Percentiles rank a stretch among this genome's conserved stretches.
Evolutionary conservation across 1,139 yeast genomes (phyloP).

Genomic region (Scheffersomyces segobiensis): DNA sequence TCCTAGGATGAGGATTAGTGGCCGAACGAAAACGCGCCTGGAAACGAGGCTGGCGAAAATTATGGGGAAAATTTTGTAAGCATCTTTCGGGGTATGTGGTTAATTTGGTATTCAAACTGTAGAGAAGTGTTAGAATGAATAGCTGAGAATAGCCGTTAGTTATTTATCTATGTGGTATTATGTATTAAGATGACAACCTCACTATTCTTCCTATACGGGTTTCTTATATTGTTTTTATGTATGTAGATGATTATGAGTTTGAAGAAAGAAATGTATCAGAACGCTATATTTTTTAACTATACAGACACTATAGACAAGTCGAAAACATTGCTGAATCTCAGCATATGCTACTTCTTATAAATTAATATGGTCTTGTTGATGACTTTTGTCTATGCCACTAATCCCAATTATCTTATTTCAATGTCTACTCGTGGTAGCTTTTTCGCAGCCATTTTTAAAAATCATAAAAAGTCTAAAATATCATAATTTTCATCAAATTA

Average conservation of each 20-base stretch:
- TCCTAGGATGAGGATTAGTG: neutral
- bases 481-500: neutral
- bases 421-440: too few relatives aligned
- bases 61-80: neutral
- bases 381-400: too few relatives aligned
- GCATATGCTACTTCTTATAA: too few relatives aligned
- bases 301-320: too few relatives aligned
- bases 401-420: too few relatives aligned
- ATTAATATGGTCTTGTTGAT: too few relatives aligned
- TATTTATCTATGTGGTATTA: neutral
- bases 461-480: neutral
- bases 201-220: too few relatives aligned
- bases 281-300: too few relatives aligned
- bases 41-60: neutral
- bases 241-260: too few relatives aligned
- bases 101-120: too few relatives aligned
- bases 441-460: neutral
- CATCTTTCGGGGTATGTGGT: neutral
- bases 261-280: neutral
- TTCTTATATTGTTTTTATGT: too few relatives aligned
- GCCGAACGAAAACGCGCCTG: neutral
- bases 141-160: neutral
- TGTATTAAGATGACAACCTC: neutral
- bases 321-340: too few relatives aligned
- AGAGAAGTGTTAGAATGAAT: neutral